These are phyloP conservation scores for Domatiomyces globalis DNA, from an alignment of 2,329 filamentous ascomycete species.

Conservation along the genomic window DNA sequence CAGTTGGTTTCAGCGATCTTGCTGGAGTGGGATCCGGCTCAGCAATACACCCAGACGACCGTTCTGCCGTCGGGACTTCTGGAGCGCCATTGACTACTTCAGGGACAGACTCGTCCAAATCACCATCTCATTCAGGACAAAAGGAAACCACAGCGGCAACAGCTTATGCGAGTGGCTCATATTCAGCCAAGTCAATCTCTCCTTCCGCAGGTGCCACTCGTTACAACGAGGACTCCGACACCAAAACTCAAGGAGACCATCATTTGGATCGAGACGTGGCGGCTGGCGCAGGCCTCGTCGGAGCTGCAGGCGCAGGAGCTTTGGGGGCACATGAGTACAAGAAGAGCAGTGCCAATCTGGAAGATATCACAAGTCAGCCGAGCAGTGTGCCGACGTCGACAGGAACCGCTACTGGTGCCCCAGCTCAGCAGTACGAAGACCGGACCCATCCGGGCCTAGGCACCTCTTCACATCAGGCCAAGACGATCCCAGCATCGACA, in stretches of 20 bases:
- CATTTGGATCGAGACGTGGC: neutral
- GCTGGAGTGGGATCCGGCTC: constrained; percentile 6
- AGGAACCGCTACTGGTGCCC: neutral
- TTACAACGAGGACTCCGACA: neutral
- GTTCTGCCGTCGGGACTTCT: constrained; percentile 3
- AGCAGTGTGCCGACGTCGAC: neutral
- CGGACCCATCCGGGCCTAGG: neutral
- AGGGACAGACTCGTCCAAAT: constrained; percentile 10
- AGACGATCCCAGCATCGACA: neutral
- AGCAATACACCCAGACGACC: constrained; percentile 1
- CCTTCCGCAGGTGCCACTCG: neutral
- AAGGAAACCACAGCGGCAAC: neutral
- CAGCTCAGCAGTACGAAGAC: neutral
- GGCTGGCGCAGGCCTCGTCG: neutral
- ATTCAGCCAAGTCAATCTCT: no score
- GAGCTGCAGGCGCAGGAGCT: constrained; percentile 1
- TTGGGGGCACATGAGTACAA: constrained; percentile 6
- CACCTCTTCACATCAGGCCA: neutral
- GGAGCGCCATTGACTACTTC: constrained; percentile 10
- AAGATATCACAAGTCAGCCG: neutral
- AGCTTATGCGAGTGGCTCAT: neutral
- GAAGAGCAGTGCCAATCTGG: neutral
- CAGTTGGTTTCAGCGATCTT: constrained; percentile 13
- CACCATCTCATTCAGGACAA: constrained; percentile 6
- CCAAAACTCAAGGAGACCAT: neutral